Evolutionary conservation across 2,329 filamentous ascomycete genomes (phyloP).

Genomic region (Furcasterigmium sp.): DNA sequence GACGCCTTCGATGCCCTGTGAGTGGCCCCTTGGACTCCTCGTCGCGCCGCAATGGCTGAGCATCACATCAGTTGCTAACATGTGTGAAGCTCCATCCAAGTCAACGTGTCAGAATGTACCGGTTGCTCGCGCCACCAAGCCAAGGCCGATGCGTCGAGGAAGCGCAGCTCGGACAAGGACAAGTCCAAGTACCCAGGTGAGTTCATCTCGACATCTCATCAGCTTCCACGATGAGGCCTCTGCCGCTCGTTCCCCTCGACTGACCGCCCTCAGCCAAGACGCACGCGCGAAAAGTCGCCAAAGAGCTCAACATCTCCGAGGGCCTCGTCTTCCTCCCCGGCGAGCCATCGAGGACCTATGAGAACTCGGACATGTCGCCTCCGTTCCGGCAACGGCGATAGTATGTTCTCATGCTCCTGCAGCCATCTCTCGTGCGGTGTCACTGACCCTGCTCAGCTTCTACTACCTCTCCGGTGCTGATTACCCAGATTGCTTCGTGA

Average conservation of each 20-base stretch:
- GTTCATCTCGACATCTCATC: background rate
- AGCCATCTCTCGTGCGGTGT: constrained; percentile 4
- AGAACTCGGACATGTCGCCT: constrained; percentile 54
- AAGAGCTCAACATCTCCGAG: constrained; percentile 39
- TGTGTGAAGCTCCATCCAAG: constrained; percentile 28
- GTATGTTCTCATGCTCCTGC: constrained; percentile 34
- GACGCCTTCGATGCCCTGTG: constrained; percentile 54
- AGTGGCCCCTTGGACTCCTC: constrained; percentile 16
- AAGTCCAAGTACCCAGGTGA: constrained; percentile 31
- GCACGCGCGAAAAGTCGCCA: constrained; percentile 52
- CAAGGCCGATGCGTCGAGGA: background rate
- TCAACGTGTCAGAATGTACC: constrained; percentile 17
- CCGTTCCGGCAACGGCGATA: constrained; percentile 54
- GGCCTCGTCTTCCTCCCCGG: constrained; percentile 54
- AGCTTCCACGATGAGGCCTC: background rate
- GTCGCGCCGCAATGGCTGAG: background rate
- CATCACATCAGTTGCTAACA: constrained; percentile 1
- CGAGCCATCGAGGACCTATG: constrained; percentile 42
- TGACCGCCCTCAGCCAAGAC: constrained; percentile 37
- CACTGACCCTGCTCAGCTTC: constrained; percentile 37
- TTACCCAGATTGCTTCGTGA: constrained; percentile 49
- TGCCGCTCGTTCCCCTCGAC: no score
- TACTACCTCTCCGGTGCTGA: constrained; percentile 53
- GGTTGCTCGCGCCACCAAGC: background rate
- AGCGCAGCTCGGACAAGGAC: constrained; percentile 1